Percentiles rank a stretch among this genome's conserved stretches.
These are phyloP conservation scores for Aspergillus tamarii DNA, from an alignment of 2,329 filamentous ascomycete genomes.

Conservation along the genomic window DNA sequence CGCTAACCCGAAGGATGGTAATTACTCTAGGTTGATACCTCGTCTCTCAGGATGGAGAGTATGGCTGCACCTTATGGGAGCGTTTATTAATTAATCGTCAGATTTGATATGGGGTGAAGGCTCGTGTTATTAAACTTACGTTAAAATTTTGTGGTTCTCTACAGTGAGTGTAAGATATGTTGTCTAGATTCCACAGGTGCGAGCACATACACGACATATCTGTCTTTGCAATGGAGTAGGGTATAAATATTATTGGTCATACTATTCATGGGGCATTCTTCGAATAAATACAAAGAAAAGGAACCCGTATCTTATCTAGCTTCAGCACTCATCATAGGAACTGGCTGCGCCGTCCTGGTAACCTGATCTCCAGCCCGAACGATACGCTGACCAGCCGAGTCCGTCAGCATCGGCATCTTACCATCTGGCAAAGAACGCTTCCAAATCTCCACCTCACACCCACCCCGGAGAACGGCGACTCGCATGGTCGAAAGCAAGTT, in stretches of 20 bases:
- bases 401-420: not conserved
- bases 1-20: too few relatives aligned
- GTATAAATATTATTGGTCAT: not conserved
- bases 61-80: too few relatives aligned
- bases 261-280: not conserved
- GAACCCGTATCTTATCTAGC: not conserved
- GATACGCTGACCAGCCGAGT: not conserved
- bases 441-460: conserved; percentile 86
- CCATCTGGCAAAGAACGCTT: conserved; percentile 53
- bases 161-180: not conserved
- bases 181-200: fast-evolving
- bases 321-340: not conserved
- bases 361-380: not conserved
- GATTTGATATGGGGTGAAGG: too few relatives aligned
- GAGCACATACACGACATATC: not conserved
- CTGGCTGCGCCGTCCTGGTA: not conserved
- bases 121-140: too few relatives aligned
- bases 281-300: not conserved
- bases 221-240: not conserved
- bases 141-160: not conserved
- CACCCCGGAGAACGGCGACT: conserved; percentile 77
- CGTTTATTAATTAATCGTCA: too few relatives aligned
- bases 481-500: conserved; percentile 83
- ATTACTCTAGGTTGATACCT: too few relatives aligned
- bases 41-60: too few relatives aligned